Base-by-base conservation (phyloP, 805 yeast genomes). In the Ogataea paraovalis region DNA sequence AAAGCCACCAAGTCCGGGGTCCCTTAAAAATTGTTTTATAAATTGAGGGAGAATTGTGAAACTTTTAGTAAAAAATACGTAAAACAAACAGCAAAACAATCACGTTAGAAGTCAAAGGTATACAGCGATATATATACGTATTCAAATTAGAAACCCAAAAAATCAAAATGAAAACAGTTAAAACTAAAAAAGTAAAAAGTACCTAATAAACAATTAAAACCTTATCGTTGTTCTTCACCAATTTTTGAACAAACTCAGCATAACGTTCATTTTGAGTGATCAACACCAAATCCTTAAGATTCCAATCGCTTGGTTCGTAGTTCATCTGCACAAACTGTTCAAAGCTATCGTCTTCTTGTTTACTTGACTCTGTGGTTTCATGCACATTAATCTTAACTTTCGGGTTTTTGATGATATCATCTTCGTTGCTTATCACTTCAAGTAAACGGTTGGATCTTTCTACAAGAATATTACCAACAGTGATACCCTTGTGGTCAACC, bases 261-360 rank as follows among this genome's bases (percentile, higher is more conserved):
- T 49, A 44, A 5, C 46, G 25, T 14, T 51, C 51, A 18, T 37
- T 45, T 23, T 50, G 47, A 2, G 62, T 46, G 19, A 59, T 45
- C n/a, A 63, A 44, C 13, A 56, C 52, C 45, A 63, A 44, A 27
- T 60, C 57, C 42, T 58, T 60, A 14, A 56, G 46, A 10, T 48
- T 44, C 8, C 48, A 20, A 14, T 41, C 40, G 1, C 43, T 16
- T 8, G 39, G 16, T 2, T 41, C 23, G 14, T 46, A 33, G 16
- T 39, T 38, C 2, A 23, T 33, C 7, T 40, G 42, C 2, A 50
- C 48, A 30, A 53, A 48, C 10, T 50, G 52, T 13, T 30, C 32
- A 23, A 43, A 53, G 12, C 39, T 33, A 25, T 30, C 40, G 10
- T 36, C 28, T 9, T 44, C 14, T 28, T 39, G 4, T 14, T 38